Evolutionary conservation across 495 filamentous ascomycete species (phyloP).

Genomic region (Aspergillus sclerotiicarbonarius): DNA sequence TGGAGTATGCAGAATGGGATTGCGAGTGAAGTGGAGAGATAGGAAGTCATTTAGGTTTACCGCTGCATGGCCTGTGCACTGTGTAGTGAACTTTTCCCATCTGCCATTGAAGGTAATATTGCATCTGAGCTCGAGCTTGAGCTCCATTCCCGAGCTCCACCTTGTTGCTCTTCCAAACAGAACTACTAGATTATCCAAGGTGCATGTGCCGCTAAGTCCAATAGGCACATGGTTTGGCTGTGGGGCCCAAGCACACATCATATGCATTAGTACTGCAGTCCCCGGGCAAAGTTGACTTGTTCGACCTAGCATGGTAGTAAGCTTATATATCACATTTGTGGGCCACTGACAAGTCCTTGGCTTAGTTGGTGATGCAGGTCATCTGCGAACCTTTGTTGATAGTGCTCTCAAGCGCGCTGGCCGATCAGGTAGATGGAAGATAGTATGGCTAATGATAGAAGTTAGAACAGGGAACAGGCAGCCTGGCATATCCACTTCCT

Average conservation of each 20-base stretch:
- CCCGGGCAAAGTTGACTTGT: constrained; percentile 16
- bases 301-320: constrained; percentile 9
- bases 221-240: constrained; percentile 16
- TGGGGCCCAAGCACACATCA: constrained; percentile 16
- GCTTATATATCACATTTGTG: constrained; percentile 18
- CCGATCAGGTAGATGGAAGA: constrained; percentile 1
- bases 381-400: constrained; percentile 10
- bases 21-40: neutral
- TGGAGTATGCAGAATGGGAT: neutral
- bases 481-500: neutral
- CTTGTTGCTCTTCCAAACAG: constrained; percentile 17
- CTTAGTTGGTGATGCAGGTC: constrained; percentile 2
- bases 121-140: constrained; percentile 4
- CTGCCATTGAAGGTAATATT: constrained; percentile 5
- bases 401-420: neutral
- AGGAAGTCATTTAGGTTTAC: neutral
- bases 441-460: neutral
- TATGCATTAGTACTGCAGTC: constrained; percentile 17
- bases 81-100: neutral
- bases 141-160: constrained; percentile 9
- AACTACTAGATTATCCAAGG: constrained; percentile 20
- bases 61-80: constrained; percentile 8
- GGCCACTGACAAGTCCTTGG: constrained; percentile 5
- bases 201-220: constrained; percentile 17
- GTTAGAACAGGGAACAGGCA: neutral